phyloP scores from a whole-genome alignment of 2,329 filamentous ascomycete genomes.

The Lasiodiplodia citricola region DNA sequence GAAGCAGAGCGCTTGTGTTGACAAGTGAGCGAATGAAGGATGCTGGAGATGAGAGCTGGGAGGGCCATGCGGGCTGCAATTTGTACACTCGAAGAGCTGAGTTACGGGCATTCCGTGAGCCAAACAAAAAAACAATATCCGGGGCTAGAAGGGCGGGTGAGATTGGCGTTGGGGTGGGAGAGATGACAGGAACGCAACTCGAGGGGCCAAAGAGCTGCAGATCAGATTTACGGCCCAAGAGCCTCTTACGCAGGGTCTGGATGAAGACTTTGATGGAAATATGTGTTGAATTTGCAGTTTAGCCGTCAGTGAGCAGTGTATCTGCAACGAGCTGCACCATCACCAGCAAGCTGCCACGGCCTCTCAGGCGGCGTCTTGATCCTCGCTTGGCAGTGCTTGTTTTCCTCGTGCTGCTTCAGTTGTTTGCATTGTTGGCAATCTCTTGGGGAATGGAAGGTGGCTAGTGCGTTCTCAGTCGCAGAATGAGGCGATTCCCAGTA shows the following conservation, averaged over 20 bases:
- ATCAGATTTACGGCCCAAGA: background rate
- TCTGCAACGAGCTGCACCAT: background rate
- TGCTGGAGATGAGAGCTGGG: background rate
- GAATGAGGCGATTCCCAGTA: background rate
- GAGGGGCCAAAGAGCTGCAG: background rate
- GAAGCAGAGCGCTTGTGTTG: background rate
- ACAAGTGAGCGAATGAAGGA: slow-evolving; percentile 3
- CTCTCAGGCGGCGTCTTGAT: background rate
- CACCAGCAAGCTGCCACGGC: background rate
- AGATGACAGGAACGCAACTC: slow-evolving; percentile 3
- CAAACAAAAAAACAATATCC: slow-evolving; percentile 5
- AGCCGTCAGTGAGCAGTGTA: too few species aligned
- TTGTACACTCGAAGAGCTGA: slow-evolving; percentile 9
- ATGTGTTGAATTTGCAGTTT: background rate
- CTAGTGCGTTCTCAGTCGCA: slow-evolving; percentile 7
- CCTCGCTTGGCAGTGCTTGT: slow-evolving; percentile 16
- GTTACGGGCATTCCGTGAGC: slow-evolving; percentile 3
- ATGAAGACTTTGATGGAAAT: background rate
- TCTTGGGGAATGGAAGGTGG: slow-evolving; percentile 11
- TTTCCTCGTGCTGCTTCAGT: background rate
- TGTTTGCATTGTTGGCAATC: background rate
- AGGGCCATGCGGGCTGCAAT: background rate
- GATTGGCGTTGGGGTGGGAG: background rate
- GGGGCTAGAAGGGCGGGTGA: background rate
- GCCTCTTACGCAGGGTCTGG: background rate